phyloP scores from a whole-genome alignment of 2,329 filamentous ascomycete species.

The Xylaria sp. region DNA sequence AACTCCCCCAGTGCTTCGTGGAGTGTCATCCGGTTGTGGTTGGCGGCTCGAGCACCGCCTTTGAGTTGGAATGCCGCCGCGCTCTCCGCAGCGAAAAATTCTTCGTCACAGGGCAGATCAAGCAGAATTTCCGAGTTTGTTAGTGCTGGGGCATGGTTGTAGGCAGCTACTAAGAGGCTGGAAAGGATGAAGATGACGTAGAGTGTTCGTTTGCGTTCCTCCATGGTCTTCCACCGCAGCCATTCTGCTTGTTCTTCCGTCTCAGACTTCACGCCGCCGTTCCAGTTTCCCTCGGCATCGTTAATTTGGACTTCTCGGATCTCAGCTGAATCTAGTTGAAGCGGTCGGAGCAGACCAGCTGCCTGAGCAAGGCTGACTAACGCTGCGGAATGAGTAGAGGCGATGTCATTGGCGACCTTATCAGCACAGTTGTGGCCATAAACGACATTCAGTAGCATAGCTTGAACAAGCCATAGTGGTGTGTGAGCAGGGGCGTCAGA shows the following conservation, averaged over 20 bases:
- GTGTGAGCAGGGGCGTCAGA: constrained; percentile 75
- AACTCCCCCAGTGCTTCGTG: constrained; percentile 83
- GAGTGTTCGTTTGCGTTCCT: constrained; percentile 92
- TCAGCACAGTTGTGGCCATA: constrained; percentile 96
- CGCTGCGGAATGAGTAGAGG: constrained; percentile 89
- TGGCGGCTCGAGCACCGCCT: constrained; percentile 75
- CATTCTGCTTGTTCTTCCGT: constrained; percentile 76
- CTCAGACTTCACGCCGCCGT: constrained; percentile 55
- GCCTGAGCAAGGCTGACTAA: constrained; percentile 90
- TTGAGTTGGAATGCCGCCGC: constrained; percentile 82
- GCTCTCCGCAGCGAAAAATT: constrained; percentile 85
- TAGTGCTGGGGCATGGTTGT: constrained; percentile 90
- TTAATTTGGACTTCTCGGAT: constrained; percentile 67
- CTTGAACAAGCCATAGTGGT: constrained; percentile 93
- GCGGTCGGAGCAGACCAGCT: constrained; percentile 72
- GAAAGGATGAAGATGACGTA: constrained; percentile 92
- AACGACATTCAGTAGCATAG: constrained; percentile 95
- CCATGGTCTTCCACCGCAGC: constrained; percentile 86
- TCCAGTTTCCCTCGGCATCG: constrained; percentile 61
- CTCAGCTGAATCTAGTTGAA: constrained; percentile 57
- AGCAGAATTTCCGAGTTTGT: constrained; percentile 94
- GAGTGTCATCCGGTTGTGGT: constrained; percentile 79
- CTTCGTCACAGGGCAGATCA: constrained; percentile 91
- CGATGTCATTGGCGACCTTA: constrained; percentile 89
- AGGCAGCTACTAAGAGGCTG: constrained; percentile 88